Base-by-base conservation (phyloP, 352 stramenopile species). In the Phytophthora litchii region DNA sequence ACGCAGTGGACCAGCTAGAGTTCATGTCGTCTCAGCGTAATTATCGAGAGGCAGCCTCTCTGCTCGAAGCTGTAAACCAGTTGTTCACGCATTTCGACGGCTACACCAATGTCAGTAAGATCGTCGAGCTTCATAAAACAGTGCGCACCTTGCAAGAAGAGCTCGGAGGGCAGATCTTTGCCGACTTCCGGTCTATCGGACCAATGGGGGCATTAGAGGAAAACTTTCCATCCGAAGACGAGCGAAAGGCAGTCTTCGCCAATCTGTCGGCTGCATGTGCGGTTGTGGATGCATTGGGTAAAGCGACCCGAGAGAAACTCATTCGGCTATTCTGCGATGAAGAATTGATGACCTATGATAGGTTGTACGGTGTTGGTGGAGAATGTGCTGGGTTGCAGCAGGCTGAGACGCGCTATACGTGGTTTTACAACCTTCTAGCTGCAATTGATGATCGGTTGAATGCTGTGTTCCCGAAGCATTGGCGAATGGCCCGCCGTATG, bases 81-180 rank as follows among this genome's bases (percentile, higher is more conserved):
- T 80, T 99, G 19, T 90, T 99, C 45, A 88, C 85, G 13, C 95
- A 99, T 72, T 99, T 99, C 75, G 92, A 98, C 60, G 80, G 76
- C 25, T 99, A 99, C 72, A 90, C 72, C 1, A 90, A 84, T 53
- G 86, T 98, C 46, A 83, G 79, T 55, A 95, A 97, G 54, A 98
- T 99, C 58, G 76, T 94, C 40, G 90, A 98, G 69, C 79, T 99
- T 1, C 78, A 91, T 50, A 80, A 92, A 62, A 97, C 90, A 4
- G 92, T 99, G 12, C 78, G 84, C 10, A 82, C 82, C 29, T 85
- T 99, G 32, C 92, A 98, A 34, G 80, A 88, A 60, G 88, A 95
- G 50, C 71, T 98, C 11, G 79, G 82, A 37, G 77, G 74, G 8
- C 83, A 96, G 63, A 96, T 98, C 36, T 94, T 95, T 60, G 83